Evolutionary conservation across 805 yeast genomes (phyloP).

Genomic region (Kazachstania bromeliacearum): DNA sequence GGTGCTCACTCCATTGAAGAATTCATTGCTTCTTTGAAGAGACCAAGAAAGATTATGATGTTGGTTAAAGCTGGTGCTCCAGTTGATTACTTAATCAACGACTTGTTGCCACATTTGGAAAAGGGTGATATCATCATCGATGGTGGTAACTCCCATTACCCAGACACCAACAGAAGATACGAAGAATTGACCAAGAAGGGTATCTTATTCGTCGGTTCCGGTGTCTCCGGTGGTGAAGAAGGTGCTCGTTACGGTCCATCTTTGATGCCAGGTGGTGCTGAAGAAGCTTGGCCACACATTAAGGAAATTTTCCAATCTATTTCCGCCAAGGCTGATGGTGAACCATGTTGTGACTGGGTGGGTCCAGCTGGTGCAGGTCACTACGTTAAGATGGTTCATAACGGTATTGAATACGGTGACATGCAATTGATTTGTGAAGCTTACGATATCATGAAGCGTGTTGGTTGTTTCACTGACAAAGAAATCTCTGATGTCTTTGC

Average conservation of each 20-base stretch:
- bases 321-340: constrained; percentile 94
- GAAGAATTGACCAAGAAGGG: constrained; percentile 83
- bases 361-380: constrained; percentile 99
- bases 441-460: constrained; percentile 89
- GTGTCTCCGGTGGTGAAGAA: constrained; percentile 99
- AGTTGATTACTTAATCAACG: constrained; percentile 84
- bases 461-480: constrained; percentile 79
- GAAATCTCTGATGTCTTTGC: constrained; percentile 90
- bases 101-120: constrained; percentile 84
- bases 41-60: constrained; percentile 91
- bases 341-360: constrained; percentile 99
- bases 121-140: constrained; percentile 97
- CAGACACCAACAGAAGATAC: constrained; percentile 95
- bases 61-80: constrained; percentile 96
- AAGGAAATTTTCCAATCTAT: constrained; percentile 94
- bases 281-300: constrained; percentile 97
- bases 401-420: constrained; percentile 99
- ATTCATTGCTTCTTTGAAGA: constrained; percentile 78
- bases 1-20: constrained; percentile 93
- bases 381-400: constrained; percentile 98
- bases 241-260: constrained; percentile 99
- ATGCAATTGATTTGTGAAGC: constrained; percentile 99
- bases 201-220: constrained; percentile 90
- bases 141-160: constrained; percentile 99
- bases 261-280: constrained; percentile 98